phyloP scores from a whole-genome alignment of 352 stramenopile species.

The Pythium phragmiticola region DNA sequence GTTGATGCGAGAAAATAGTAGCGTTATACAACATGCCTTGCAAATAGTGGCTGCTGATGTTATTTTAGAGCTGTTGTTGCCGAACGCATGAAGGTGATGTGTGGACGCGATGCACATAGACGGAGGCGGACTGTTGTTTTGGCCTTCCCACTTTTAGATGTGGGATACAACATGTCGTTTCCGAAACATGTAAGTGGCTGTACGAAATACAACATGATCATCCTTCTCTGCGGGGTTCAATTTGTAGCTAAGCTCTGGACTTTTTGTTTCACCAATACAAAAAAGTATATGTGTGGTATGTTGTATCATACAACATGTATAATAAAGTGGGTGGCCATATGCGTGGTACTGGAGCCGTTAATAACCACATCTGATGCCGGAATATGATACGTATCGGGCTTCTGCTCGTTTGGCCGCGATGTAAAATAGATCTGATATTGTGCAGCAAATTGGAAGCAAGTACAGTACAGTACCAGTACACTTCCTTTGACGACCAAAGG shows the following conservation, averaged over 20 bases:
- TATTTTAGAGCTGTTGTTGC: neutral
- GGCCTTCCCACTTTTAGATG: neutral
- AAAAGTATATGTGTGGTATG: neutral
- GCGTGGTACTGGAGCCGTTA: no score
- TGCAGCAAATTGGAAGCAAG: no score
- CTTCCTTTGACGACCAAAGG: no score
- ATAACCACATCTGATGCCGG: no score
- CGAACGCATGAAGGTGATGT: neutral
- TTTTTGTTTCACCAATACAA: constrained; percentile 1
- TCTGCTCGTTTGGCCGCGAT: no score
- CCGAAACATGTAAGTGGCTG: neutral
- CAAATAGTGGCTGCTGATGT: neutral
- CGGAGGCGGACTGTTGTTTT: neutral
- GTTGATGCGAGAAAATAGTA: no score
- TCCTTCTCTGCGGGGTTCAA: neutral
- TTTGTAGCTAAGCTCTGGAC: neutral
- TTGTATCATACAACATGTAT: no score
- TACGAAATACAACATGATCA: neutral
- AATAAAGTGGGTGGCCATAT: no score
- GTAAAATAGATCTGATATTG: no score
- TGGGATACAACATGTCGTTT: neutral
- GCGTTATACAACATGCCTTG: neutral
- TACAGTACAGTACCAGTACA: no score
- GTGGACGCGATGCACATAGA: neutral
- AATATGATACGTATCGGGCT: no score